Evolutionary conservation across 2,329 filamentous ascomycete species (phyloP).

Genomic region (Trichoderma arundinaceum): DNA sequence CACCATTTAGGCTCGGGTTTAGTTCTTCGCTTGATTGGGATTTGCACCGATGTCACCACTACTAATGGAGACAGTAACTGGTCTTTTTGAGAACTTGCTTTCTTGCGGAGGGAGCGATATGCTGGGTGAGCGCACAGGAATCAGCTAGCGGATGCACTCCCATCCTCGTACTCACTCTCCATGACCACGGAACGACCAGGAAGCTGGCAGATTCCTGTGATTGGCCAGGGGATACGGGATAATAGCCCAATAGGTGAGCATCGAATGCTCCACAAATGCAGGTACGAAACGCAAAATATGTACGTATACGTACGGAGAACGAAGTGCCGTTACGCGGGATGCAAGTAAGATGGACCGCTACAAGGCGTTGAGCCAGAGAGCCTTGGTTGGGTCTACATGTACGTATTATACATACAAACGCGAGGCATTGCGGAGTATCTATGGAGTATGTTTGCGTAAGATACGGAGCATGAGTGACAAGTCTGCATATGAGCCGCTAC

Average conservation of each 20-base stretch:
- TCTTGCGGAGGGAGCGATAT: not conserved
- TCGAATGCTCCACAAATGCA: slow-evolving; percentile 25
- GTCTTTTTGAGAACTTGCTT: not conserved
- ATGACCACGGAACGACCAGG: not conserved
- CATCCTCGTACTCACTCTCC: not conserved
- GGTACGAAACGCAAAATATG: slow-evolving; percentile 25
- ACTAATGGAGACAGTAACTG: not conserved
- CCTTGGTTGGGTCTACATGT: not conserved
- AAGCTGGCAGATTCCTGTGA: not conserved
- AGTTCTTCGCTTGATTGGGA: slow-evolving; percentile 7
- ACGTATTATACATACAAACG: not conserved
- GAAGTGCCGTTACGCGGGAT: not conserved
- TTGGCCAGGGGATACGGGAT: slow-evolving; percentile 7
- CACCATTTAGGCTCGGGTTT: slow-evolving; percentile 6
- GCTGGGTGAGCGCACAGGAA: too few relatives aligned
- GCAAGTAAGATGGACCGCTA: slow-evolving; percentile 18
- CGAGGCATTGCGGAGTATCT: slow-evolving; percentile 1
- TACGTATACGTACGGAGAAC: not conserved
- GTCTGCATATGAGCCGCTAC: not conserved
- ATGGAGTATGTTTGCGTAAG: slow-evolving; percentile 9
- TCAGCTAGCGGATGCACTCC: not conserved
- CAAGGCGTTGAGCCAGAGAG: slow-evolving; percentile 1
- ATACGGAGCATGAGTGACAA: not conserved
- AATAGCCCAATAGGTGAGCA: slow-evolving; percentile 10
- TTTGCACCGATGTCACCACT: slow-evolving; percentile 17